Evolutionary conservation across 805 yeast genomes (phyloP), one percentile per base, ranked within the genome.

Genomic region (Tetrapisispora arboricola): DNA sequence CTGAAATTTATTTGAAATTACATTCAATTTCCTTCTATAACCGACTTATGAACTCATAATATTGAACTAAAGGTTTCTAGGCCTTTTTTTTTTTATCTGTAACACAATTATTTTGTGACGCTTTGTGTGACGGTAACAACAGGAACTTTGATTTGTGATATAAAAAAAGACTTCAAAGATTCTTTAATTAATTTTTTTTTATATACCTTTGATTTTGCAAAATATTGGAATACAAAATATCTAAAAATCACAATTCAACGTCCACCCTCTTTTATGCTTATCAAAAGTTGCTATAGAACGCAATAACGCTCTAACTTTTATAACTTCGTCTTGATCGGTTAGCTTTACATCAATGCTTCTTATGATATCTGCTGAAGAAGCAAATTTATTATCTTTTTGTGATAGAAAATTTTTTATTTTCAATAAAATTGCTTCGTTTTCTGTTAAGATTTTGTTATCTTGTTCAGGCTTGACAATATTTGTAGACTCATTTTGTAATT

Each of bases 211-310:
- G n/a, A n/a, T n/a, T n/a, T n/a, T n/a, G n/a, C n/a, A n/a, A n/a
- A n/a, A n/a, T n/a, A n/a, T n/a, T n/a, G n/a, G n/a, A n/a, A n/a
- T n/a, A n/a, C 4, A 17, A 16, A 17, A 21, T 25, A 32, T 41
- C 40, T 50, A 58, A 47, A 70, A 75, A 44, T 77, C 86, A 2
- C 67, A 68, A 47, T 78, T 76, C 26, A 85, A 61, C 1, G 54
- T 55, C 95, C 95, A 85, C 0, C 80, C 81, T 41, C 72, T 71
- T 30, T 58, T 61, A 1, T 42, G 50, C n/a, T 63, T 60, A 47
- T 79, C 75, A 87, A 94, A 87, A 1, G 52, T 60, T 2, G 92
- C 83, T 17, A 84, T 73, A 31, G 75, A 70, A 36, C 75, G 72
- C 39, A 87, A 58, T 72, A 87, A 70, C 0, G 85, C 78, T 32